Evolutionary conservation across 768 basidiomycete species (phyloP).

Genomic region (Psilocybe sp.): DNA sequence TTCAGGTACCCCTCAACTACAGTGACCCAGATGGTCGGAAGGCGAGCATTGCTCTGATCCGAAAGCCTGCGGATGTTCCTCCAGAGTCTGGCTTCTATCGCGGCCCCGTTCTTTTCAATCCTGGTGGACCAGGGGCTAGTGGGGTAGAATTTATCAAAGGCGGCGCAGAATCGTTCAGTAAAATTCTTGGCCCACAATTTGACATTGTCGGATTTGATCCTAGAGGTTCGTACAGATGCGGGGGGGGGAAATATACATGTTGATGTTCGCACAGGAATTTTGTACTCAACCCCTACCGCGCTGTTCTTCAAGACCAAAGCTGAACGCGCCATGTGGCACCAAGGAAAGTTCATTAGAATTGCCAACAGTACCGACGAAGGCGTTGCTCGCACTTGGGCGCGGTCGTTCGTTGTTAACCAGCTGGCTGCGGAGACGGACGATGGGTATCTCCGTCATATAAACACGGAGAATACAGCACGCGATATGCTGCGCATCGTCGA

Average conservation of each 20-base stretch:
- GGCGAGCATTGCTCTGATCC: conserved; percentile 40
- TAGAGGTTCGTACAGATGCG: conserved; percentile 27
- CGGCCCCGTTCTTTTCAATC: conserved; percentile 45
- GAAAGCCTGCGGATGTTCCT: conserved; percentile 33
- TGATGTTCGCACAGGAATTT: conserved; percentile 28
- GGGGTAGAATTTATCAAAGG: conserved; percentile 30
- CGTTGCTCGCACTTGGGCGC: conserved; percentile 31
- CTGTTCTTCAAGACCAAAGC: conserved; percentile 33
- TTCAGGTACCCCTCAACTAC: conserved; percentile 1
- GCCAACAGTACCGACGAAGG: conserved; percentile 22
- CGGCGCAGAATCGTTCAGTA: conserved; percentile 22
- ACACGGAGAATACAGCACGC: conserved; percentile 33
- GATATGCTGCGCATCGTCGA: conserved; percentile 36
- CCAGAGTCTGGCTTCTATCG: conserved; percentile 28
- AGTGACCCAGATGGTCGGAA: conserved; percentile 29
- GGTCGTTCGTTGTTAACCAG: conserved; percentile 25
- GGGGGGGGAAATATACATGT: no score
- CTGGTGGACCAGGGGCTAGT: conserved; percentile 47
- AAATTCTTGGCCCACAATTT: conserved; percentile 39
- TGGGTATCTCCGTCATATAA: conserved; percentile 28
- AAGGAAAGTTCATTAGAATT: not conserved
- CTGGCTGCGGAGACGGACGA: conserved; percentile 29
- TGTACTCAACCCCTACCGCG: conserved; percentile 29
- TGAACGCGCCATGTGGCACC: conserved; percentile 27
- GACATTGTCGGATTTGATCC: conserved; percentile 49